Evolutionary conservation across 345 rosid genomes (phyloP).

Genomic region (Sonneratia caseolaris): DNA sequence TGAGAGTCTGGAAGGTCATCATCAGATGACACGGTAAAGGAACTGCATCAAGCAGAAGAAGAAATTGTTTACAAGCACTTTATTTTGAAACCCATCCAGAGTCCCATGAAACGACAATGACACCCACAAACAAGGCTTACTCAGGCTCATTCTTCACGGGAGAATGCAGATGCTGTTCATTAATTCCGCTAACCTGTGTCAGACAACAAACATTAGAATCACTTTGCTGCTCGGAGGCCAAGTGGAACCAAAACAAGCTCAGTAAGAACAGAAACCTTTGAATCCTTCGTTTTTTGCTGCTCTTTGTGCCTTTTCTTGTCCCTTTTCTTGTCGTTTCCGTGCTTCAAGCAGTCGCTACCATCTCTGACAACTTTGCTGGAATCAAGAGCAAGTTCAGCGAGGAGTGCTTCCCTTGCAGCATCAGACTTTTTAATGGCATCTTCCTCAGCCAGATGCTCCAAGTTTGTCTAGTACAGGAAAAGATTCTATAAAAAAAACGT

Average conservation of each 20-base stretch:
- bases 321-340: no score
- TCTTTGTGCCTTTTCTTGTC: constrained; percentile 44
- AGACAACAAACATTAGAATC: constrained; percentile 14
- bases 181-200: constrained; percentile 40
- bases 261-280: constrained; percentile 56
- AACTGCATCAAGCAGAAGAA: constrained; percentile 35
- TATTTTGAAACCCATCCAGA: neutral
- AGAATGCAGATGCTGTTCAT: constrained; percentile 30
- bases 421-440: constrained; percentile 94
- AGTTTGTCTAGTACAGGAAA: constrained; percentile 39
- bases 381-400: constrained; percentile 92
- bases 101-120: no score
- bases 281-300: constrained; percentile 20
- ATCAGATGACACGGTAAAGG: constrained; percentile 26
- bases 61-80: neutral
- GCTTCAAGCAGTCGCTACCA: constrained; percentile 26
- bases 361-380: constrained; percentile 56
- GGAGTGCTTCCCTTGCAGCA: constrained; percentile 91
- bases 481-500: constrained; percentile 8
- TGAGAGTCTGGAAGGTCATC: constrained; percentile 41
- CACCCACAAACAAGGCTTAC: constrained; percentile 26
- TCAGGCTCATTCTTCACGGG: constrained; percentile 37
- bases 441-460: constrained; percentile 86
- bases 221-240: neutral
- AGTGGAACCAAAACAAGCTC: constrained; percentile 7